Evolutionary conservation across 305 asterid genomes (phyloP), one percentile per base, ranked within the genome.

Genomic region (Fraxinus albicans): DNA sequence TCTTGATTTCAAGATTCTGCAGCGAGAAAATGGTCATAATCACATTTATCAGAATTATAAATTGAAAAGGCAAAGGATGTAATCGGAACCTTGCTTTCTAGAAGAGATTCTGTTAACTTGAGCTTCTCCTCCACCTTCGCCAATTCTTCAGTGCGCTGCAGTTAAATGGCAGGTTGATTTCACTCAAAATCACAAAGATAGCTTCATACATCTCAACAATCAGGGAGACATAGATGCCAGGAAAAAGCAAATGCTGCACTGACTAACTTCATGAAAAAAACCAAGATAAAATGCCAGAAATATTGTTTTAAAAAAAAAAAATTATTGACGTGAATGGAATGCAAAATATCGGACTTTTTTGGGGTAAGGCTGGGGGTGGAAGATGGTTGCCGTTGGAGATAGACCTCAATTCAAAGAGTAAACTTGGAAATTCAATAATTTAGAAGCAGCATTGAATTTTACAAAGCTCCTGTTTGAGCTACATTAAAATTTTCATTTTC

Each of bases 1-100:
- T 93, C 92, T 96, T 96, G 85, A 96, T 93, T 84, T 96, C 99
- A 86, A 96, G 99, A 93, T 96, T 96, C 99, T 96, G 93, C 33
- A 67, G 67, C 80, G n/a, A 80, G 74, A 83, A 77, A 76, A 73
- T 67, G 29, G 17, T 70, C 76, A 80, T 23, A 67, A 81, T 80
- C 29, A 78, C 76, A 29, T 69, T 69, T 69, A 33, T 67, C 6
- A 73, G 74, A 80, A 80, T 34, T 58, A 83, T 50, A 76, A 55
- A 79, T 70, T 55, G 40, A 75, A 78, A 77, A 3, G 36, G 63
- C 33, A 33, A 82, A 83, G 76, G 84, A 34, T 73, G 15, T 8
- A 82, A 76, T 76, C 82, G 53, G 83, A 89, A 96, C 99, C 94
- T 93, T 96, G 98, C 97, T 95, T 86, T 96, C 91, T 50, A 96